phyloP scores from a whole-genome alignment of 192 early-diverging fungal genomes.

The Glomus cerebriforme region DNA sequence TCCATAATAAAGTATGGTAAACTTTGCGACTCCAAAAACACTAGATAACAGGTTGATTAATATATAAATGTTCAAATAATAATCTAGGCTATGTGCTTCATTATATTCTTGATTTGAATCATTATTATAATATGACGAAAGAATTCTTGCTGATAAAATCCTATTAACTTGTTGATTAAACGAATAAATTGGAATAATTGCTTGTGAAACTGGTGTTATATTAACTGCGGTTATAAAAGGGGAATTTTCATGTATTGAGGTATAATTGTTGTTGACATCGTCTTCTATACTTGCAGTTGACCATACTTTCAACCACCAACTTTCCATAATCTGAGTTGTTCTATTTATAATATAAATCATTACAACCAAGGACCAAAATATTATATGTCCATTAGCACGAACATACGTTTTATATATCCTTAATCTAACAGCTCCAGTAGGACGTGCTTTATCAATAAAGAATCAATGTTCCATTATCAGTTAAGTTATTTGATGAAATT shows the following conservation, averaged over 20 bases:
- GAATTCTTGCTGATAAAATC: neutral
- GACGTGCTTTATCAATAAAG: conserved; percentile 53
- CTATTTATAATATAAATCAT: conserved; percentile 48
- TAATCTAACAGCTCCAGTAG: conserved; percentile 73
- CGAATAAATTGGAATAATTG: neutral
- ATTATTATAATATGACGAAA: neutral
- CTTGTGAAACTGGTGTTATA: neutral
- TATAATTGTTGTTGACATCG: no score
- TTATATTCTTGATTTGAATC: neutral
- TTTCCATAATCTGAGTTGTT: conserved; percentile 43
- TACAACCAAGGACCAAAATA: conserved; percentile 62
- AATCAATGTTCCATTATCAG: neutral
- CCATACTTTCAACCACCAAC: conserved; percentile 32
- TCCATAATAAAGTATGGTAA: conserved; percentile 45
- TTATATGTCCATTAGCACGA: conserved; percentile 60
- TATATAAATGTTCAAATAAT: conserved; percentile 67
- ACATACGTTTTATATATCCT: conserved; percentile 81
- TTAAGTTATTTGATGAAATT: no score
- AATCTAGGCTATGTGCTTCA: conserved; percentile 46
- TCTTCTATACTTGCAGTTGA: neutral
- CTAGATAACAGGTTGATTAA: conserved; percentile 52
- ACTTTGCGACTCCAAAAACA: conserved; percentile 40
- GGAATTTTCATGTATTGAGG: neutral
- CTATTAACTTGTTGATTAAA: neutral
- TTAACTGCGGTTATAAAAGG: neutral